Conservation (phyloP, 2,329 filamentous ascomycete species). For the Colletotrichum lentis region DNA sequence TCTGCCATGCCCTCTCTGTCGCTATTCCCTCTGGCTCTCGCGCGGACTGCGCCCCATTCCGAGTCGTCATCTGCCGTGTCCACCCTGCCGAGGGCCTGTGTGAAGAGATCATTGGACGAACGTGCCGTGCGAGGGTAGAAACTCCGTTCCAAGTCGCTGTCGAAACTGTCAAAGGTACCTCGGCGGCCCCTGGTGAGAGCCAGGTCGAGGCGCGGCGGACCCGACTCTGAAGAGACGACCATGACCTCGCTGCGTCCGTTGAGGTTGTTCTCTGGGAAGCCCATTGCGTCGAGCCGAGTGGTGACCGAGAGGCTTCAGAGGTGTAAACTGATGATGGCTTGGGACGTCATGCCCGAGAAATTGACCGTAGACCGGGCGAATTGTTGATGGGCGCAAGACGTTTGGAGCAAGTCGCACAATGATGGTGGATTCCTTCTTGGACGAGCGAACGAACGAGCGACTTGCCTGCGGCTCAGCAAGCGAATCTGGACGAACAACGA, state of each 20-base stretch:
- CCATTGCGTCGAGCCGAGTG: conserved; percentile 15
- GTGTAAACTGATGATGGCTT: conserved; percentile 3
- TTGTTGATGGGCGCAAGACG: conserved; percentile 10
- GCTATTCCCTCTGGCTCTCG: conserved; percentile 36
- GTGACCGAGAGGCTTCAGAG: background rate
- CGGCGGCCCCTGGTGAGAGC: conserved; percentile 21
- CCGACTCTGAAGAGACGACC: conserved; percentile 32
- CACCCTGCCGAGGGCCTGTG: conserved; percentile 22
- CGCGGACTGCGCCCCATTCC: conserved; percentile 32
- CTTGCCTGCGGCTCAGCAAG: conserved; percentile 22
- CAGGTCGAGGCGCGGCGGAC: conserved; percentile 36
- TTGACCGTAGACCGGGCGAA: background rate
- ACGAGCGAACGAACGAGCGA: background rate
- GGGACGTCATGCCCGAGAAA: conserved; percentile 22
- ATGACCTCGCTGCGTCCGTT: conserved; percentile 30
- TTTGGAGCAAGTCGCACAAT: conserved; percentile 20
- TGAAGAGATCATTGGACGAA: conserved; percentile 36
- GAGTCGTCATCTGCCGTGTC: conserved; percentile 23
- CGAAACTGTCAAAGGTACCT: conserved; percentile 36
- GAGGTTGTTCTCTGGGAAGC: conserved; percentile 15
- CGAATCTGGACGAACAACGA: conserved; percentile 11
- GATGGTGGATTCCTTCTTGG: background rate
- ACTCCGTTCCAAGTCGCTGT: conserved; percentile 23
- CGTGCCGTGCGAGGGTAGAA: conserved; percentile 32
- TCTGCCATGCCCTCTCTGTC: conserved; percentile 34